phyloP scores from a whole-genome alignment of 2,329 filamentous ascomycete genomes.

The Pestalotiopsis fici region DNA sequence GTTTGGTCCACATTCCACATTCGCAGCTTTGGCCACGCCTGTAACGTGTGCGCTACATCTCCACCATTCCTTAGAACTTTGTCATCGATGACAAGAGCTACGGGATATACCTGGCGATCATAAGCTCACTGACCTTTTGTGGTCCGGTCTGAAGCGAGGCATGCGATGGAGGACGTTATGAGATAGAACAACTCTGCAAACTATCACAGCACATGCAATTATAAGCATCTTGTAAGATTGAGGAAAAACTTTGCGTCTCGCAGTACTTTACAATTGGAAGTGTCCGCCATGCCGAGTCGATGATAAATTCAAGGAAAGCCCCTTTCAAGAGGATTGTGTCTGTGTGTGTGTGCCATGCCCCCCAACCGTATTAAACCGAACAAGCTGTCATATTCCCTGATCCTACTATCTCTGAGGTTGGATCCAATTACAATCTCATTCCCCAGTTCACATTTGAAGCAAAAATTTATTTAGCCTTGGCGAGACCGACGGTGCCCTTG shows the following conservation, averaged over 20 bases:
- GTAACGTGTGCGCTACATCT: too few relatives aligned
- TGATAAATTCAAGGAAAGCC: conserved; percentile 1
- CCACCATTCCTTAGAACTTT: too few relatives aligned
- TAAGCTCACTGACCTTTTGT: accelerated
- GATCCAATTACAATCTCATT: conserved; percentile 1
- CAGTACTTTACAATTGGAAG: neutral
- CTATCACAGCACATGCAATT: neutral
- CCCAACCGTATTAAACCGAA: neutral
- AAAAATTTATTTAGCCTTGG: conserved; percentile 69
- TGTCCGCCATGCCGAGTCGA: neutral
- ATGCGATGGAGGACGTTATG: neutral
- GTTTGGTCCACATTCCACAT: too few relatives aligned
- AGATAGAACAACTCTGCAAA: neutral
- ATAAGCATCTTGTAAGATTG: neutral
- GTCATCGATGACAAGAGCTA: too few relatives aligned
- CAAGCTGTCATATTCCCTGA: neutral
- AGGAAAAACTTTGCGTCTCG: neutral
- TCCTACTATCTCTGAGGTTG: neutral
- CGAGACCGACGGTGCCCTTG: conserved; percentile 85
- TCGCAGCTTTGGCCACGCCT: too few relatives aligned
- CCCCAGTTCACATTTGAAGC: neutral
- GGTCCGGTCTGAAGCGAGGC: neutral
- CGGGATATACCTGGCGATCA: too few relatives aligned
- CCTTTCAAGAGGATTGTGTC: neutral
- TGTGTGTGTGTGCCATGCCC: neutral